Evolutionary conservation across 768 basidiomycete species (phyloP), one percentile per base, ranked within the genome.

Genomic region (Fomitopsis pulvina): DNA sequence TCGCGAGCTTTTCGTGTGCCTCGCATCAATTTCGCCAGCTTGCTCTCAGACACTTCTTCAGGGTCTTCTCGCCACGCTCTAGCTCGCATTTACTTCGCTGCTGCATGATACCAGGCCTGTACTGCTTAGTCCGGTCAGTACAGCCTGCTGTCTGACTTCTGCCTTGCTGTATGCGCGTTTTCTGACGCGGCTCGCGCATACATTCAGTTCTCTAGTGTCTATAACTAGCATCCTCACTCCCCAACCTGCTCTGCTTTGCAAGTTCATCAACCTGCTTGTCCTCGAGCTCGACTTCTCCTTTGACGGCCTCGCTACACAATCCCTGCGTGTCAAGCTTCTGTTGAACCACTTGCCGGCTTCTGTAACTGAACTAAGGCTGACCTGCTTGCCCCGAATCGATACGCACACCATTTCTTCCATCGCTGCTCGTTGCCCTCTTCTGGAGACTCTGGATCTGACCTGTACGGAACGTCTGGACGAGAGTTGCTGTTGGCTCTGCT

Each of bases 401-500:
- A 51, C 63, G 18, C 56, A 64, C 11, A 59, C 85, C 39, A 69
- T 88, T 24, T 53, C 56, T 5, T 52, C 68, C n/a, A 67, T 87
- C 29, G 70, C 79, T 1, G 56, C 53, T 14, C 62, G 62, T 1
- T 79, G 84, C 45, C 74, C 76, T 29, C 59, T 54, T 24, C 64
- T 87, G 39, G 48, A 52, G 2, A 64, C 70, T 44, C 73, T 87
- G 11, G 69, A 77, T 52, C 67, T 87, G 42, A 80, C 77, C 57
- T 79, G 78, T 51, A 75, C 78, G 4, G 81, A 83, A 53, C 72
- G 80, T 32, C 67, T 86, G 40, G 75, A 79, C 49, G 58, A 71
- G 25, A 68, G 65, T 45, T 84, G 81, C 60, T 87, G 85, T 61
- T 79, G 78, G 73, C 57, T 60, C 40, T 87, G 85, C 60, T 79